Evolutionary conservation across 2,329 filamentous ascomycete genomes (phyloP).

Genomic region (Cercospora sojina): DNA sequence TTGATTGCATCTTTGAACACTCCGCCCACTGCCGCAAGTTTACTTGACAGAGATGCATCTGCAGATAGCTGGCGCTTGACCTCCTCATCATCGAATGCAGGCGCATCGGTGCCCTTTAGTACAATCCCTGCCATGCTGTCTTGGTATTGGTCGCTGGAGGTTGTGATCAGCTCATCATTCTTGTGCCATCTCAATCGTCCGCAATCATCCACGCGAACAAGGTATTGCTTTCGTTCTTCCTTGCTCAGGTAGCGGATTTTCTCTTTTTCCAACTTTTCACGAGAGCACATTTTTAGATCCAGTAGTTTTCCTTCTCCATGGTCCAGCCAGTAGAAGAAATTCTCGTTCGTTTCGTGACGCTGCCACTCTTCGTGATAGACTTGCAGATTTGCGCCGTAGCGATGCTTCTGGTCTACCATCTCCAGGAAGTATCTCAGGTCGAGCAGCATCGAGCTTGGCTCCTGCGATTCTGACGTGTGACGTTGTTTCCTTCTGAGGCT

Average conservation of each 20-base stretch:
- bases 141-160: constrained; percentile 66
- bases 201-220: constrained; percentile 70
- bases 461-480: constrained; percentile 46
- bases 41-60: constrained; percentile 16
- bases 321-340: constrained; percentile 89
- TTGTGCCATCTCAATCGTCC: constrained; percentile 83
- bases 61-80: constrained; percentile 15
- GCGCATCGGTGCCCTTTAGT: constrained; percentile 42
- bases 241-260: constrained; percentile 80
- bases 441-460: constrained; percentile 69
- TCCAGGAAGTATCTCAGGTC: constrained; percentile 80
- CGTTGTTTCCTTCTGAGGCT: constrained; percentile 29
- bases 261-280: constrained; percentile 72
- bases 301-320: constrained; percentile 69
- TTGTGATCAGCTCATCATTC: constrained; percentile 74
- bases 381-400: constrained; percentile 78
- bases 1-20: constrained; percentile 17
- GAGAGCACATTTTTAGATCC: constrained; percentile 68
- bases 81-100: constrained; percentile 36
- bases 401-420: constrained; percentile 71
- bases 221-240: constrained; percentile 77
- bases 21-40: constrained; percentile 23
- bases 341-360: constrained; percentile 69
- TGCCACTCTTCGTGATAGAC: constrained; percentile 85
- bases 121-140: constrained; percentile 69